These are phyloP conservation scores for Penicillium robsamsonii DNA, from an alignment of 495 filamentous ascomycete genomes.

Conservation along the genomic window DNA sequence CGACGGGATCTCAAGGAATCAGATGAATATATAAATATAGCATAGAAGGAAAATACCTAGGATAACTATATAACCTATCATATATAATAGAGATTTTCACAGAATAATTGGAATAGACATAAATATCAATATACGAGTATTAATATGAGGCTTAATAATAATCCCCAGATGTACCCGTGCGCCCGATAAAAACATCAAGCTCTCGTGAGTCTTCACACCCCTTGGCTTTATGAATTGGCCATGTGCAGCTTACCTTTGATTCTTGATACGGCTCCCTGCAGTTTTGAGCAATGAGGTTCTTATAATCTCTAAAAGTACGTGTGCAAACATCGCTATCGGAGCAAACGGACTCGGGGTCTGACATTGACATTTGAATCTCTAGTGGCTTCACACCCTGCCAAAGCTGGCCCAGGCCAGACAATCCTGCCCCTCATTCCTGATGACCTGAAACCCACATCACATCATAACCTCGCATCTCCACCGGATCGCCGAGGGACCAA, in stretches of 20 bases:
- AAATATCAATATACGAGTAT: not conserved
- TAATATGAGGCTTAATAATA: conserved; percentile 10
- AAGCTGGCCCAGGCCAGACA: conserved; percentile 41
- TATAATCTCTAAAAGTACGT: conserved; percentile 4
- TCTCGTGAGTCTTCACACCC: not conserved
- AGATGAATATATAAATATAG: not conserved
- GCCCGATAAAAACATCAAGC: conserved; percentile 13
- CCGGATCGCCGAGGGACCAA: conserved; percentile 42
- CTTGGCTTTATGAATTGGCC: not conserved
- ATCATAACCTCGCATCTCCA: conserved; percentile 42
- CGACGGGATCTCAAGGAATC: not conserved
- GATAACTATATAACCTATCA: too few species aligned
- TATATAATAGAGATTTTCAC: not conserved
- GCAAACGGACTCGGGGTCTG: conserved; percentile 6
- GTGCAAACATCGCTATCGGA: not conserved
- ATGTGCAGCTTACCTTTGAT: conserved; percentile 2
- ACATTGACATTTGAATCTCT: conserved; percentile 2
- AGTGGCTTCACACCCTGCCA: conserved; percentile 44
- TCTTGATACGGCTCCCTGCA: not conserved
- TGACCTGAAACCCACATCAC: conserved; percentile 41
- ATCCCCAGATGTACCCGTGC: conserved; percentile 8
- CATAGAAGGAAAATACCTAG: not conserved
- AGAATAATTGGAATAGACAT: not conserved
- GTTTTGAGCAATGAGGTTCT: conserved; percentile 10
- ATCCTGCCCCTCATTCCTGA: conserved; percentile 48